Evolutionary conservation across 345 rosid species (phyloP).

Genomic region (Cardamine chenopodiifolia): DNA sequence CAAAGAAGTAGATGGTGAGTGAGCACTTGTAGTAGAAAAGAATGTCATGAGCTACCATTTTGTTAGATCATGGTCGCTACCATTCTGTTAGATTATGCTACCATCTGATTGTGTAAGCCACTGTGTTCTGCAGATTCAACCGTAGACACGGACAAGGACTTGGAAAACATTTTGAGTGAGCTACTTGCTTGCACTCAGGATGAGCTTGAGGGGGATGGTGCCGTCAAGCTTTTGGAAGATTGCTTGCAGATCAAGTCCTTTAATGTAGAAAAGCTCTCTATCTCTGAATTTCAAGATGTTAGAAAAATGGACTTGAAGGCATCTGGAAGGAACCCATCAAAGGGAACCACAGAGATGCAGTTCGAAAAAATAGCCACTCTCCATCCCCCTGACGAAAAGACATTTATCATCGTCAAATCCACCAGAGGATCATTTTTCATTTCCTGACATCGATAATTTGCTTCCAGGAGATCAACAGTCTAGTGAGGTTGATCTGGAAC

Average conservation of each 20-base stretch:
- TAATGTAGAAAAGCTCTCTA: slow-evolving; percentile 49
- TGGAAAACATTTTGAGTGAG: slow-evolving; percentile 54
- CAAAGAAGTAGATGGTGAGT: slow-evolving; percentile 55
- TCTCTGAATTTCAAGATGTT: slow-evolving; percentile 62
- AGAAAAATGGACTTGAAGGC: slow-evolving; percentile 53
- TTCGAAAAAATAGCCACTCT: slow-evolving; percentile 41
- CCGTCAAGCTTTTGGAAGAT: slow-evolving; percentile 56
- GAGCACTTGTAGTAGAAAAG: slow-evolving; percentile 19
- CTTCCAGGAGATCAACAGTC: slow-evolving; percentile 42
- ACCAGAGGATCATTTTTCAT: slow-evolving; percentile 60
- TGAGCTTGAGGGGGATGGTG: slow-evolving; percentile 66
- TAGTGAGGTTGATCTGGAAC: slow-evolving; percentile 39
- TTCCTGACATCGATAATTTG: slow-evolving; percentile 43
- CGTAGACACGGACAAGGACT: slow-evolving; percentile 47
- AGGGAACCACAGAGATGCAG: slow-evolving; percentile 42
- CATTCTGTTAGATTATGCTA: slow-evolving; percentile 3
- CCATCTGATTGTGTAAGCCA: slow-evolving; percentile 31
- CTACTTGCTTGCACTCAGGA: slow-evolving; percentile 54
- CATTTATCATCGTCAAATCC: slow-evolving; percentile 51
- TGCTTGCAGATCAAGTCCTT: slow-evolving; percentile 64
- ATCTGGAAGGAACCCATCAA: slow-evolving; percentile 46
- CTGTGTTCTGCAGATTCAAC: slow-evolving; percentile 47
- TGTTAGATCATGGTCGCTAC: slow-evolving; percentile 29
- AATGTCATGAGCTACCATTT: slow-evolving; percentile 28
- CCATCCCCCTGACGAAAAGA: background rate